Evolutionary conservation across 345 rosid genomes (phyloP), one percentile per base, ranked within the genome.

Genomic region (Nasturtium officinale): DNA sequence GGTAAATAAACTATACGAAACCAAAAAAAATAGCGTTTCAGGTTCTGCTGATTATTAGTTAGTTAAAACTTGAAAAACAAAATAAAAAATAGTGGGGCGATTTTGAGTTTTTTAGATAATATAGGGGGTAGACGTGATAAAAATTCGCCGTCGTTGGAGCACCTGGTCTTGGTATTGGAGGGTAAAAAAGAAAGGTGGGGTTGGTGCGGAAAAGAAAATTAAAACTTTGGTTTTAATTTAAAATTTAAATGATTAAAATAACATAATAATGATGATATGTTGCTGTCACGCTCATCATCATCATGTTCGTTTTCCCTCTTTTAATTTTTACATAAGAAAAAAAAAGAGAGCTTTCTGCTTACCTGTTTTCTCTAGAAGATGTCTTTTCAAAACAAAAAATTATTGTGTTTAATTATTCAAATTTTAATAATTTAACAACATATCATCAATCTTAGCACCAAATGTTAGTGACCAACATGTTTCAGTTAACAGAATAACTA

Each of bases 261-360:
- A 58, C 57, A 29, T 65, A 65, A 71, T 77, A 80, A 79, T 86
- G 92, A 86, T 88, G 90, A 77, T 58, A 82, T 78, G 77, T 74
- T 81, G 87, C 76, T 76, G 88, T 87, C 92, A 83, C 82, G 87
- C 85, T 81, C 79, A 71, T 78, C 84, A 82, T 82, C 83, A 82
- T 76, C 76, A 77, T 77, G 57, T 50, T 78, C 72, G 66, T 73
- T 76, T 55, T 57, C 48, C 46, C 43, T 40, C 21, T 48, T 47
- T 48, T 17, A 1, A 17, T 65, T 69, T 59, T 52, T 42, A 40
- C 61, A 74, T 29, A 9, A 45, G 18, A 28, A 7, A 15, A 9
- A 9, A 5, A 16, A 9, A 28, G 37, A 40, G 30, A 30, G 75
- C 59, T 61, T 55, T 63, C 71, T 37, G 37, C 53, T 54, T 53